Percentiles rank a stretch among this genome's conserved stretches.
Conservation (phyloP, 169 alveolate species). For the Perkinsus chesapeaki region DNA sequence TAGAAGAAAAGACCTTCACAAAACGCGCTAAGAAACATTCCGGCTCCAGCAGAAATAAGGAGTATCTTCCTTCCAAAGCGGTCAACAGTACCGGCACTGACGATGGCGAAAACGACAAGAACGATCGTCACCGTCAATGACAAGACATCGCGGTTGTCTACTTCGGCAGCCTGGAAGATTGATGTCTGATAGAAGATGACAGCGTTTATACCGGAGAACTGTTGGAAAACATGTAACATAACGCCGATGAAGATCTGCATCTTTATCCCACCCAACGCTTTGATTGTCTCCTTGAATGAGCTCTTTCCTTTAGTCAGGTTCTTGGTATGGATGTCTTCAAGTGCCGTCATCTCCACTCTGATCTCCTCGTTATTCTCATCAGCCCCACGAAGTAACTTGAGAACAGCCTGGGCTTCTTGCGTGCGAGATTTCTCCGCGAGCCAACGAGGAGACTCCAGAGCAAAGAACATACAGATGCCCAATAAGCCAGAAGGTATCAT, state of each 20-base stretch:
- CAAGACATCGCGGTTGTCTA: not conserved
- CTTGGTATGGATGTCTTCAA: not conserved
- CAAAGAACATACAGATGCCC: not conserved
- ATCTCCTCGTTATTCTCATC: not conserved
- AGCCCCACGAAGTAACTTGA: not conserved
- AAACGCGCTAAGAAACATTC: not conserved
- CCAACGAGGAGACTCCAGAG: not conserved
- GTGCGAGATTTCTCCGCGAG: not conserved
- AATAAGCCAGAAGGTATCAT: too few relatives aligned
- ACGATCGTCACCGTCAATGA: not conserved
- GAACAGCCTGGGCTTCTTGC: not conserved
- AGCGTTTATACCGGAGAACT: not conserved
- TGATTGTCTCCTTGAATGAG: not conserved
- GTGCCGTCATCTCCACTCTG: not conserved
- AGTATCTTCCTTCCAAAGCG: not conserved
- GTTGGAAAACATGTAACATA: not conserved
- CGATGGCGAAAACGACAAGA: not conserved
- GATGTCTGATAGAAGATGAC: not conserved
- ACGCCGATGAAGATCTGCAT: not conserved
- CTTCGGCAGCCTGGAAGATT: not conserved
- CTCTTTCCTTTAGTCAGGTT: not conserved
- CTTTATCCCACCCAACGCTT: not conserved
- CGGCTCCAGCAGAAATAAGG: not conserved
- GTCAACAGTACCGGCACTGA: not conserved
- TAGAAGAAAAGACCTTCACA: not conserved